Base-by-base conservation (phyloP, 306 rosid species). In the Calophaca sinica region DNA sequence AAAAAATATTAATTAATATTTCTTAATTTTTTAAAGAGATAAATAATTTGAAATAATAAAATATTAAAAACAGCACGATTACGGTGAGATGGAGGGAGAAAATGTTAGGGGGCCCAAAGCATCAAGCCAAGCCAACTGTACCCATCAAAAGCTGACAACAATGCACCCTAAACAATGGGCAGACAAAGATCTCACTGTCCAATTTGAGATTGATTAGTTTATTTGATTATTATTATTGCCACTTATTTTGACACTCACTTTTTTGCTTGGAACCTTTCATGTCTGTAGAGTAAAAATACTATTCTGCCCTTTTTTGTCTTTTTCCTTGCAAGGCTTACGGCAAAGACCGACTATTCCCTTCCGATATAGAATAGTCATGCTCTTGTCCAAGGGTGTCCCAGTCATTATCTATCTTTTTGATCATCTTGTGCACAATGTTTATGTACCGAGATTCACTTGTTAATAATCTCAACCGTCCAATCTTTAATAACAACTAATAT, bases 151-250 rank as follows among this genome's bases (percentile, higher is more conserved):
- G 71, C 82, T 84, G 82, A 64, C 88, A 80, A 76, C 70, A 69
- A 69, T 72, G 79, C 88, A 79, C 79, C 86, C 71, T 77, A 61
- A 76, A 80, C 86, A 42, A 80, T 74, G 79, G 75, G n/a, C 86
- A 87, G 89, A 86, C 94, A 89, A 87, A 86, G 77, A 83, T 84
- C 90, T 86, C 87, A 78, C 87, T 82, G 75, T 78, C 77, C 44
- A 80, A 14, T 81, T 79, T 75, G 8, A 5, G 73, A 54, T 73
- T 82, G 4, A 20, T 20, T 1, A 42, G 20, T 79, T 79, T 31
- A n/a, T 29, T 75, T 32, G 2, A 62, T 32, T 48, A 55, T 75
- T 50, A 51, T 41, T 20, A 20, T 20, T 65, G 5, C 83, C 78
- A 73, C 73, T 59, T 31, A 41, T 62, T 68, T 60, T 31, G 79